A percentile compares a stretch with the other conserved stretches of the same genome.
Conservation (phyloP, 164 flowering plant genomes). For the Vitis rupestris region DNA sequence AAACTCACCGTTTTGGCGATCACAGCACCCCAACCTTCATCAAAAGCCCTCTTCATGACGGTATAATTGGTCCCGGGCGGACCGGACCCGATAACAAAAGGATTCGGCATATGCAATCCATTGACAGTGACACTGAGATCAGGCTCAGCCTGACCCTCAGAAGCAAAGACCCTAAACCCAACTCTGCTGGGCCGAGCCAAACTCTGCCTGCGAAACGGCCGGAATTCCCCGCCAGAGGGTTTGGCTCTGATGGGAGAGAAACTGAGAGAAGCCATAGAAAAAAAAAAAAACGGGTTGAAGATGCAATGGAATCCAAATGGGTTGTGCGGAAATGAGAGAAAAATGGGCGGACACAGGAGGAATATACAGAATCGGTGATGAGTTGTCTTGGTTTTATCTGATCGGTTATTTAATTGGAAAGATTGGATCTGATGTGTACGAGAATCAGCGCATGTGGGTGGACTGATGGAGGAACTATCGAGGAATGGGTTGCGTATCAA, state of each 20-base stretch:
- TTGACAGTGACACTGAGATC: conserved; percentile 92
- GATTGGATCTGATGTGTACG: too few species aligned
- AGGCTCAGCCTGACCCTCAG: conserved; percentile 53
- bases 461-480: too few species aligned
- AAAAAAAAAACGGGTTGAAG: background rate
- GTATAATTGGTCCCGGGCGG: conserved; percentile 98
- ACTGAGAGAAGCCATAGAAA: conserved; percentile 33
- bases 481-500: too few species aligned
- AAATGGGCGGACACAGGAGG: too few species aligned
- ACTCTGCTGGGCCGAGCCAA: conserved; percentile 29
- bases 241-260: conserved; percentile 18
- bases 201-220: conserved; percentile 7
- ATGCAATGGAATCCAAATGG: too few species aligned
- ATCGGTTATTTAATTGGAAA: too few species aligned
- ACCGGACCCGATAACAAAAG: conserved; percentile 97
- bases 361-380: too few species aligned
- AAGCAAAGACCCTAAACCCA: conserved; percentile 49
- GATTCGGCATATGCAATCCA: conserved; percentile 92
- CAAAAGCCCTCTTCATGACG: conserved; percentile 97
- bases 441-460: too few species aligned
- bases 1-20: conserved; percentile 88
- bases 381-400: too few species aligned
- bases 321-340: too few species aligned
- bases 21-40: conserved; percentile 99
- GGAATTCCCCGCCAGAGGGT: conserved; percentile 1